Evolutionary conservation across 371 early-diverging fungal genomes (phyloP).

Genomic region (Blakeslea trispora): DNA sequence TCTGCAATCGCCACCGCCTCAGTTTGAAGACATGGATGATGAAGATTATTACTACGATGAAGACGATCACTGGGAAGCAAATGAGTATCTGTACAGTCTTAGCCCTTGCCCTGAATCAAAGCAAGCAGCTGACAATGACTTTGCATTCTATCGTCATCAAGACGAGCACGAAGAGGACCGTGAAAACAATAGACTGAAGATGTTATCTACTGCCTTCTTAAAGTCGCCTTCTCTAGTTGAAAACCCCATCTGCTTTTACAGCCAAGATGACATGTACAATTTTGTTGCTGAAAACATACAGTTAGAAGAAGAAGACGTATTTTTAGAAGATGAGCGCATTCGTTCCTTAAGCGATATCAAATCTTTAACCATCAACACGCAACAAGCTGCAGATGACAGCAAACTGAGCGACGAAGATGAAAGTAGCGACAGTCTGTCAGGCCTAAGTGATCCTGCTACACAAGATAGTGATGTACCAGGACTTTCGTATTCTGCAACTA

Average conservation of each 20-base stretch:
- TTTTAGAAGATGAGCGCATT: background rate
- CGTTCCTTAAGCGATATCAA: no score
- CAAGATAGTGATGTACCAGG: no score
- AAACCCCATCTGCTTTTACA: background rate
- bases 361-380: no score
- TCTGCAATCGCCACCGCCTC: slow-evolving; percentile 19
- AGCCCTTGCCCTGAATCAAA: slow-evolving; percentile 25
- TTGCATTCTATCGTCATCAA: background rate
- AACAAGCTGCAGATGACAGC: background rate
- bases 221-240: background rate
- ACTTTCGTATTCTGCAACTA: background rate
- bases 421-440: background rate
- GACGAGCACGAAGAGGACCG: background rate
- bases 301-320: background rate
- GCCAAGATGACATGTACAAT: background rate
- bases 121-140: slow-evolving; percentile 4
- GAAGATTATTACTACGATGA: slow-evolving; percentile 11
- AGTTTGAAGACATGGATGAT: background rate
- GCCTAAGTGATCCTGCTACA: no score
- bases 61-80: background rate
- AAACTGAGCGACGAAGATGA: background rate
- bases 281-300: background rate
- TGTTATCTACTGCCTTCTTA: background rate
- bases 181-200: slow-evolving; percentile 2
- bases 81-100: slow-evolving; percentile 14